Evolutionary conservation across 2,329 filamentous ascomycete species (phyloP), one percentile per base, ranked within the genome.

Genomic region (Immersiporthe knoxdaviesiana): DNA sequence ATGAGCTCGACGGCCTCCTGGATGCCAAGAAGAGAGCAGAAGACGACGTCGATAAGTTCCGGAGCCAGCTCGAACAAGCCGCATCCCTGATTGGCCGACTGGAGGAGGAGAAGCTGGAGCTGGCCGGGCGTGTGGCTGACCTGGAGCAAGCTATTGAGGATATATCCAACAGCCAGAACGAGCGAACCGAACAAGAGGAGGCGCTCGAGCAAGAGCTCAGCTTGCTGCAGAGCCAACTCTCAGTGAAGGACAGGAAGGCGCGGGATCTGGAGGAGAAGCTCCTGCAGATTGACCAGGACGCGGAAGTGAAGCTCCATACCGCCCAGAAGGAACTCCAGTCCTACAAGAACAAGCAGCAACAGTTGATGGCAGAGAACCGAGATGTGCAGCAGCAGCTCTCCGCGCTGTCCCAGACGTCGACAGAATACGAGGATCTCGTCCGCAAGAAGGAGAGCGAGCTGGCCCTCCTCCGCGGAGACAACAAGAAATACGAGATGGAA

Each of bases 361-460:
- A 93, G 27, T 85, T 97, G 1, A 79, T 89, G 1, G 89, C 91
- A 6, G 95, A 99, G 76, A 97, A 97, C 74, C 87, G 89, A 16
- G 89, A 92, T 59, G 88, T 97, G 61, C 91, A 97, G 66, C 88
- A 94, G 74, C 94, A 97, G 75, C 89, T 99, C 66, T 87, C 92
- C 0, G 90, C 97, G 73, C 84, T 99, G 24, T 96, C 96, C 0
- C 90, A 93, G 63, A 97, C 95, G 0, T 97, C 95, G 0, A 97
- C 94, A 0, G 93, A 94, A 76, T 98, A 97, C 73, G 96, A 99
- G 79, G 95, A 98, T 75, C 87, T 98, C 58, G 91, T 99, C 32
- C 88, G 94, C 32, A 91, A 92, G 70, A 99, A 98, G 78, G 96
- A 99, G 77, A 97, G 94, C 78, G 97, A 99, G 77, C 84, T 99